Percentiles rank a stretch among this genome's conserved stretches.
Conservation (phyloP, 495 filamentous ascomycete species). For the Choiromyces venosus region DNA sequence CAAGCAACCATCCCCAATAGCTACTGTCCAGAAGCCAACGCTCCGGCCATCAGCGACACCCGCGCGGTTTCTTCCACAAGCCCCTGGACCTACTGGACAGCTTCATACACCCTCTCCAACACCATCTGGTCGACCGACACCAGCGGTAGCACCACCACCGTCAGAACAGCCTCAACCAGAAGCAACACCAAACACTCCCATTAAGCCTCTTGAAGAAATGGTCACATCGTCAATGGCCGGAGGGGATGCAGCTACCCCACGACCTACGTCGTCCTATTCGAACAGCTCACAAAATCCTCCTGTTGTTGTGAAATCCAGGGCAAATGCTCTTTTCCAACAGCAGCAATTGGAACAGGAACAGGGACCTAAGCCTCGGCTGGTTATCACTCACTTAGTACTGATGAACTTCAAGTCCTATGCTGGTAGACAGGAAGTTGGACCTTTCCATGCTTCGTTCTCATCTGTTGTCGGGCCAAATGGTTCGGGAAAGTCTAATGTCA, state of each 20-base stretch:
- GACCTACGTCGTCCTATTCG: constrained; percentile 26
- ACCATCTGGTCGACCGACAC: constrained; percentile 1
- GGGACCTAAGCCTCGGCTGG: constrained; percentile 73
- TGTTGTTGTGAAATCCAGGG: constrained; percentile 82
- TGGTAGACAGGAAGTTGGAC: constrained; percentile 87
- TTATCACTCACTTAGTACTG: constrained; percentile 83
- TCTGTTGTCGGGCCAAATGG: constrained; percentile 97
- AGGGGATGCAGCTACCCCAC: constrained; percentile 17
- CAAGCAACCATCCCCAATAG: too few relatives aligned
- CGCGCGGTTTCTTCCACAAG: background rate
- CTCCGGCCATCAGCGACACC: background rate
- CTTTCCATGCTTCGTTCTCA: constrained; percentile 96
- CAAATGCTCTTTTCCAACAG: constrained; percentile 52
- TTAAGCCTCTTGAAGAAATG: constrained; percentile 1
- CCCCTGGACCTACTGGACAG: background rate
- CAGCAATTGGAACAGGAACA: constrained; percentile 59
- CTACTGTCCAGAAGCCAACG: background rate
- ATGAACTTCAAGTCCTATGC: constrained; percentile 99
- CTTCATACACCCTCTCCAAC: background rate
- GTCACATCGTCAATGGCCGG: background rate
- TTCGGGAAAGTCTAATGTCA: constrained; percentile 97
- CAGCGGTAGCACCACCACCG: constrained; percentile 5
- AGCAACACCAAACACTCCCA: constrained; percentile 1
- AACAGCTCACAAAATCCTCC: constrained; percentile 31
- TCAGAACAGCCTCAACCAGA: constrained; percentile 9